Evolutionary conservation across 2,329 filamentous ascomycete genomes (phyloP), one percentile per base, ranked within the genome.

Genomic region (Epichloe brachyelytri): DNA sequence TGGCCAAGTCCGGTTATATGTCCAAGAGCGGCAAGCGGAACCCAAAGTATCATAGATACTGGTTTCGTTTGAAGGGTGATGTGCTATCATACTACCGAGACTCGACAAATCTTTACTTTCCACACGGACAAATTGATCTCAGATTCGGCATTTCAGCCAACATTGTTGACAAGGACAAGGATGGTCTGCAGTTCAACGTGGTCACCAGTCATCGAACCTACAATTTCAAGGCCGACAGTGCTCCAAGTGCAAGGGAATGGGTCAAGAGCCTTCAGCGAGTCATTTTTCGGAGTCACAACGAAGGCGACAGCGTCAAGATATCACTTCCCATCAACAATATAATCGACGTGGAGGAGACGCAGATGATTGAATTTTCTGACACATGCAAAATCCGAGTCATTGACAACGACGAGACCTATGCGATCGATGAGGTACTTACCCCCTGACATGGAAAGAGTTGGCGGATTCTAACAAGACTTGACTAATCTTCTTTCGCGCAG

Each of bases 231-330:
- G 93, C 91, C 38, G 93, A 98, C 64, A 96, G 88, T 63, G 76
- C 80, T 1, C 77, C 83, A 4, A 95, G 87, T 63, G 93, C 93
- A 11, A 93, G 88, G 65, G 93, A 97, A 71, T 98, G 93, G 93
- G 90, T 96, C 44, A 93, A 93, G 67, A 82, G 86, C 49, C 73
- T 98, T 26, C 91, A 96, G 63, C 86, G 93, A 53, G 90, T 95
- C 58, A 96, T 97, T 52, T 97, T 97, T 63, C 79, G 90, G 48
- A 91, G 89, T 11, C 90, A 94, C 68, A 97, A 97, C 62, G 91
- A 96, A 56, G 91, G 93, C 10, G 90, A 96, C 63, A 95, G 90
- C 62, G 88, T 98, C 65, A 97, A 97, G 71, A 94, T 97, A 51
- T 93, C 87, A 1, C 70, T 97, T 30, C 91, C 90, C 0, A 86